Evolutionary conservation across 2,329 filamentous ascomycete species (phyloP), one percentile per base, ranked within the genome.

Genomic region (Colletotrichum tropicicola): DNA sequence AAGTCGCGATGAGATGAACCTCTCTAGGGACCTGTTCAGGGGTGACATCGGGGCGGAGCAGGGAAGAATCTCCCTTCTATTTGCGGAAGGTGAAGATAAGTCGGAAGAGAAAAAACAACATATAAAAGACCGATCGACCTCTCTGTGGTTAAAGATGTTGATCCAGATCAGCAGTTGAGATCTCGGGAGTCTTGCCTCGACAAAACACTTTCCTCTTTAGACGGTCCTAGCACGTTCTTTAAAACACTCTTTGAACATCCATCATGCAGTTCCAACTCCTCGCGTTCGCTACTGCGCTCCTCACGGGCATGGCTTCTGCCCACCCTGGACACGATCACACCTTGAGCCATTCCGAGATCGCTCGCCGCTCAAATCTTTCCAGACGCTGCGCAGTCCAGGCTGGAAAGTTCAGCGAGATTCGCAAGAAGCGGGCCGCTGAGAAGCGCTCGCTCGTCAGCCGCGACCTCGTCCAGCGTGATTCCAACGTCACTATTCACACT

Each of bases 301-400:
- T 64, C 15, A 21, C 48, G 25, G 48, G 54, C 30, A 17, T 53
- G 41, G 55, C 55, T 23, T 28, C 44, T 7, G 81, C 81, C 17
- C 82, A 87, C 61, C 83, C 83, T 0, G 83, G 83, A 63, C 83
- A 85, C 60, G 78, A 85, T 56, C 30, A 62, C 25, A 12, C 39
- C n/a, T n/a, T 51, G 23, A 62, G 59, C 52, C 59, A 62, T 19
- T 30, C 59, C 8, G 59, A 62, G 27, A 57, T 62, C n/a, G 52
- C 45, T 3, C 59, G 59, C 19, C 59, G 59, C 27, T 48, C 43
- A 5, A 62, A 57, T 35, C 59, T 62, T 10, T 47, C 59, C 5
- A 57, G 48, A 44, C 59, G 59, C 13, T 62, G 59, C 44, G n/a
- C 52, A 3, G 59, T 28, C 4, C 32, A 62, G n/a, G 53, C 52